A percentile compares a stretch with the other conserved stretches of the same genome.
These are phyloP conservation scores for Stephanodiscus minutulus DNA, from an alignment of 108 stramenopile species.

Conservation along the genomic window DNA sequence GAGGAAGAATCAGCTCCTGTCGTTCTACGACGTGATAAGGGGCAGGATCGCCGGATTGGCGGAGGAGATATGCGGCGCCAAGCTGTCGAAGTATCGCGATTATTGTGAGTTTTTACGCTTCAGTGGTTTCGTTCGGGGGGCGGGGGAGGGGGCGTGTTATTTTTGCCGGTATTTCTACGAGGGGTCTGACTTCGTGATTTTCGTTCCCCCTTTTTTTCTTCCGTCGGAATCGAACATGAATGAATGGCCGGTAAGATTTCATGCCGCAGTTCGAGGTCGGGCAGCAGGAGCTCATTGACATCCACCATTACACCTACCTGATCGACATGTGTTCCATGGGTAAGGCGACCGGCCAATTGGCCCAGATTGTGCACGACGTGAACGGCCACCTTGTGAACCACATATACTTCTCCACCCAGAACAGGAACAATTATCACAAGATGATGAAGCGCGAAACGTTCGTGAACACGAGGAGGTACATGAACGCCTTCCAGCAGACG, in stretches of 20 bases:
- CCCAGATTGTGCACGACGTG: constrained; percentile 34
- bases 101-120: constrained; percentile 40
- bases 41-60: constrained; percentile 29
- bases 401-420: constrained; percentile 51
- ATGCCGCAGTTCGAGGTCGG: constrained; percentile 61
- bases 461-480: constrained; percentile 34
- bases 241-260: constrained; percentile 35
- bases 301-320: constrained; percentile 56
- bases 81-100: constrained; percentile 49
- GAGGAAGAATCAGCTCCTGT: constrained; percentile 61
- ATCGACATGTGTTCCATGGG: constrained; percentile 52
- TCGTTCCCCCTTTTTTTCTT: background rate
- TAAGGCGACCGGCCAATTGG: constrained; percentile 27
- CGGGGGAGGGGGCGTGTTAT: background rate
- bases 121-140: background rate
- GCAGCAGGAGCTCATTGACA: constrained; percentile 55
- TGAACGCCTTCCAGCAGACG: constrained; percentile 32
- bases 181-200: no score
- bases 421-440: constrained; percentile 51
- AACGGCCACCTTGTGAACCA: constrained; percentile 41
- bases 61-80: constrained; percentile 17
- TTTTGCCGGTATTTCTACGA: no score
- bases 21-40: constrained; percentile 39
- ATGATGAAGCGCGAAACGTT: constrained; percentile 42
- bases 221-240: background rate